Evolutionary conservation across 371 early-diverging fungal species (phyloP).

Genomic region (Chytridium lagenaria): DNA sequence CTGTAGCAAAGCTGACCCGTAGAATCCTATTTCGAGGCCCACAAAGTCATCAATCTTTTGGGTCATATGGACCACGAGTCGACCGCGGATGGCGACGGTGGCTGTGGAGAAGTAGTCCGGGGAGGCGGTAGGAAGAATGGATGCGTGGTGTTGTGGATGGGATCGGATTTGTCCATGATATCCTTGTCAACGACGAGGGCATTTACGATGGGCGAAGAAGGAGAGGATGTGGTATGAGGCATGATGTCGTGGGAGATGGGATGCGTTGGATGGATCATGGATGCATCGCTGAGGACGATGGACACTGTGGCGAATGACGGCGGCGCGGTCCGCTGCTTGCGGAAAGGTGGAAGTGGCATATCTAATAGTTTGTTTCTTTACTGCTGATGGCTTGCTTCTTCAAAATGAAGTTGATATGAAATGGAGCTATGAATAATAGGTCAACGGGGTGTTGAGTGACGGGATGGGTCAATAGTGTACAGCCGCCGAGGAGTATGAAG

Average conservation of each 20-base stretch:
- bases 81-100: not conserved
- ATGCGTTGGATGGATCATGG: not conserved
- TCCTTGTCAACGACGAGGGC: not conserved
- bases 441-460: no score
- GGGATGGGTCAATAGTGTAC: no score
- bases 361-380: no score
- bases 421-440: no score
- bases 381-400: no score
- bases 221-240: not conserved
- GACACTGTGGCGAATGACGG: no score
- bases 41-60: not conserved
- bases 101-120: not conserved
- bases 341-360: not conserved
- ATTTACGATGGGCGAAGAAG: not conserved
- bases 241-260: not conserved
- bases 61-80: not conserved
- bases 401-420: no score
- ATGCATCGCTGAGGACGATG: not conserved
- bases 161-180: not conserved
- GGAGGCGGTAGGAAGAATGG: not conserved
- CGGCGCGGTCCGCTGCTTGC: not conserved
- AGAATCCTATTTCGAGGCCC: not conserved
- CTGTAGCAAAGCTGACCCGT: not conserved
- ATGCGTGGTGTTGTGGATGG: not conserved
- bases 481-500: no score